Evolutionary conservation across 148 eudicot genomes (phyloP).

Genomic region (Cornus controversa): DNA sequence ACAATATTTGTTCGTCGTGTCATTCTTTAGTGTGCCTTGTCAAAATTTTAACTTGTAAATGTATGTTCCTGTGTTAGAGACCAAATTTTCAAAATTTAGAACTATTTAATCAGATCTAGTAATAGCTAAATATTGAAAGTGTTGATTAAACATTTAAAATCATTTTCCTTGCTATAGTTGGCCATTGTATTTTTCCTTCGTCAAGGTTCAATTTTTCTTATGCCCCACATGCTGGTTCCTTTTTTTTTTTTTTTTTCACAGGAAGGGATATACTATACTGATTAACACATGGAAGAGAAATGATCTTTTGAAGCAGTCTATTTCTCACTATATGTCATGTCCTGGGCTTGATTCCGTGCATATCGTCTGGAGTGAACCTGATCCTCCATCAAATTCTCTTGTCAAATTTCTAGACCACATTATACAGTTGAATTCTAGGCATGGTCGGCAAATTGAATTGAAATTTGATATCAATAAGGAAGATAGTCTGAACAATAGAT

Average conservation of each 20-base stretch:
- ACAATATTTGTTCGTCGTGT: not conserved
- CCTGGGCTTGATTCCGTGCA: conserved; percentile 68
- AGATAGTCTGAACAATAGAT: conserved; percentile 91
- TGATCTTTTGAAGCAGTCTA: conserved; percentile 77
- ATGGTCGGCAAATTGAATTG: conserved; percentile 55
- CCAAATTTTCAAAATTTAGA: not conserved
- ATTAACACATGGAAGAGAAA: conserved; percentile 93
- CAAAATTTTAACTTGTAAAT: not conserved
- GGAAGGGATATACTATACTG: conserved; percentile 71
- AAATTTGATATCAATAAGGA: conserved; percentile 78
- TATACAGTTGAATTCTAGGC: conserved; percentile 36
- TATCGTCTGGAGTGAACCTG: conserved; percentile 87
- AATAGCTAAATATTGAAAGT: not conserved
- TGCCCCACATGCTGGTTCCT: not conserved
- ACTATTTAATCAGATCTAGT: not conserved
- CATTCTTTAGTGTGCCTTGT: not conserved
- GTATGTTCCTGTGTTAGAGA: not conserved
- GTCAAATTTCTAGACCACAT: conserved; percentile 39
- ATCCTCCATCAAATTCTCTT: conserved; percentile 73
- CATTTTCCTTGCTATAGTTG: not conserved
- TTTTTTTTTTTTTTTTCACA: conserved; percentile 25
- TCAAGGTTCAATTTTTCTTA: not conserved
- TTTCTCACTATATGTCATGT: conserved; percentile 80
- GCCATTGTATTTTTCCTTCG: not conserved
- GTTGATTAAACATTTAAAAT: not conserved